Percentiles rank a stretch among this genome's conserved stretches.
These are phyloP conservation scores for Arthrinium phaeospermum DNA, from an alignment of 2,329 filamentous ascomycete species.

Conservation along the genomic window DNA sequence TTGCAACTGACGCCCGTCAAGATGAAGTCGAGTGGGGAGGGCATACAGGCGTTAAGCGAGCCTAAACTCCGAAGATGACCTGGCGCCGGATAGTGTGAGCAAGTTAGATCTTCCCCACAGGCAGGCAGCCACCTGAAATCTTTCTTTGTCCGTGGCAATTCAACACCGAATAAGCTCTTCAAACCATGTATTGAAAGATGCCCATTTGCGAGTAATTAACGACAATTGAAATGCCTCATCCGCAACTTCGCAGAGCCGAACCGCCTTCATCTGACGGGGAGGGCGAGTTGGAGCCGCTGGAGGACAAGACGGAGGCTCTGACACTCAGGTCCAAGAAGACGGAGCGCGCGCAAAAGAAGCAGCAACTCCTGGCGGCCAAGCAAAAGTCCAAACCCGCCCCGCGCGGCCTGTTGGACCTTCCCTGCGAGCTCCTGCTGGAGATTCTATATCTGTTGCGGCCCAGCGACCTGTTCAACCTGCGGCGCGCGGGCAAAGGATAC, in stretches of 20 bases:
- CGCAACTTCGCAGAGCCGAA: constrained; percentile 24
- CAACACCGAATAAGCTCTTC: background rate
- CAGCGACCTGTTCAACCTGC: constrained; percentile 55
- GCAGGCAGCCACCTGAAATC: background rate
- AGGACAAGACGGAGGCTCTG: constrained; percentile 50
- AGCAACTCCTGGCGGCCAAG: constrained; percentile 46
- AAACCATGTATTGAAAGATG: background rate
- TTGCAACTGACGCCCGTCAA: background rate
- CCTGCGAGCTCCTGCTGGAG: constrained; percentile 57
- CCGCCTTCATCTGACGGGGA: constrained; percentile 30
- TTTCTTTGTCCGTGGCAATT: background rate
- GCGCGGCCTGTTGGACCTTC: constrained; percentile 50
- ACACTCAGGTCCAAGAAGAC: constrained; percentile 58
- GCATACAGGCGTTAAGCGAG: background rate
- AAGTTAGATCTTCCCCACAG: background rate
- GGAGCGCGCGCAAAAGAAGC: constrained; percentile 51
- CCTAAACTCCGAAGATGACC: background rate
- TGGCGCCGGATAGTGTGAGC: background rate
- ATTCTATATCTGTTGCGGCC: constrained; percentile 54
- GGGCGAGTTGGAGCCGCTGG: constrained; percentile 53
- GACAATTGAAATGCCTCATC: constrained; percentile 18
- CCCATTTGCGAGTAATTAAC: background rate
- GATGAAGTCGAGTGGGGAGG: background rate
- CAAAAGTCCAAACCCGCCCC: constrained; percentile 32
- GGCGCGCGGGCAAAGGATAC: constrained; percentile 48